Evolutionary conservation across 177 flowering plant species (phyloP).

Genomic region (Telopea speciosissima): DNA sequence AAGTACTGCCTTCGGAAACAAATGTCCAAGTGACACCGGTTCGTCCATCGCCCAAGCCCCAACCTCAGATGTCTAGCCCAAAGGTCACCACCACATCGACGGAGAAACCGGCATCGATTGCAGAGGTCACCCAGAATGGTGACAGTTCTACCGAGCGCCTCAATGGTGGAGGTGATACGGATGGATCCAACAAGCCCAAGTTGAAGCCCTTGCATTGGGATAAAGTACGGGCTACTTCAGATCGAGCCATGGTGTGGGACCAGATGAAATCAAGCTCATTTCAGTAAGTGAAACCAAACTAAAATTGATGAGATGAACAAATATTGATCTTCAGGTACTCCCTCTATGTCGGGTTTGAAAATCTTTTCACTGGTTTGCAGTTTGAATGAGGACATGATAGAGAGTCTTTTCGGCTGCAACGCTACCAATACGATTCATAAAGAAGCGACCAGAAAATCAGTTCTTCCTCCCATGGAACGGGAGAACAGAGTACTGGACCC

Average conservation of each 20-base stretch:
- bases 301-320: background rate
- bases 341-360: conserved; percentile 12
- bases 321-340: background rate
- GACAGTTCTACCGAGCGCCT: conserved; percentile 30
- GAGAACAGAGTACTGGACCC: conserved; percentile 89
- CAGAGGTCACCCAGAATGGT: conserved; percentile 15
- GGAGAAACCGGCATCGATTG: conserved; percentile 14
- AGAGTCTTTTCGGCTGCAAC: conserved; percentile 79
- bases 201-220: conserved; percentile 98
- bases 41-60: conserved; percentile 16
- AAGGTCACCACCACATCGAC: conserved; percentile 12
- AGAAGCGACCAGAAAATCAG: conserved; percentile 50
- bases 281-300: conserved; percentile 55
- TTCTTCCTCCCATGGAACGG: conserved; percentile 44
- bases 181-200: conserved; percentile 53
- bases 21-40: conserved; percentile 15
- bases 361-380: conserved; percentile 30
- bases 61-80: conserved; percentile 21
- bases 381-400: conserved; percentile 92
- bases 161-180: conserved; percentile 37
- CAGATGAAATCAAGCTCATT: conserved; percentile 88
- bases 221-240: conserved; percentile 90
- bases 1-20: conserved; percentile 16
- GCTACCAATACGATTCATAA: conserved; percentile 39
- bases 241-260: conserved; percentile 95